Evolutionary conservation across 2,329 filamentous ascomycete genomes (phyloP), one percentile per base, ranked within the genome.

Genomic region (Ceratocystis cubensis): DNA sequence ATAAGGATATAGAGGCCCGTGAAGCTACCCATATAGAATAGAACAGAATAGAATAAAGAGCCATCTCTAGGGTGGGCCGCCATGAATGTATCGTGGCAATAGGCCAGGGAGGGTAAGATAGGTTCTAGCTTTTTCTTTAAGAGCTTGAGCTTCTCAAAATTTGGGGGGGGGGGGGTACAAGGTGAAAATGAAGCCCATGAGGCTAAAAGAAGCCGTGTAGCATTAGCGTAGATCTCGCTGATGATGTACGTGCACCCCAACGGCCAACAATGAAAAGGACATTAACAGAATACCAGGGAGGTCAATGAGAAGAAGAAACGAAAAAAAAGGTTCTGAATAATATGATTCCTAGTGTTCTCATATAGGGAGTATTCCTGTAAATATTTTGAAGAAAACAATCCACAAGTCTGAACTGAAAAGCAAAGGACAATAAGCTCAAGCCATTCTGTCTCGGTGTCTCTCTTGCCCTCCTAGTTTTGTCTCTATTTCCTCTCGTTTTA

Each of bases 211-310:
- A 53, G 48, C 33, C 33, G 33, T n/a, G 46, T n/a, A 33, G 17
- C 28, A 30, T 28, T 59, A 17, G 53, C n/a, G 53, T 59, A 59
- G 53, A 59, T 59, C 53, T 33, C 33, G 53, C 28, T 30, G 25
- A 59, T 59, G 53, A 59, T 30, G 53, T 59, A 59, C 53, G 53
- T 59, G 53, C 53, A 59, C 53, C 28, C 28, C 28, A 59, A 28
- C 10, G 1, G 25, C 10, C 25, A 6, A 22, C 22, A 6, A 28
- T 20, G 15, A 17, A 25, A 61, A 41, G 22, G 45, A 33, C 20
- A 22, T 13, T 44, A 7, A 61, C 22, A 61, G 37, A 25, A 22
- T 25, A 22, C 8, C 20, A 53, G 48, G 59, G 20, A 8, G 33
- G 17, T 15, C 30, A 45, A 17, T 8, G 46, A 20, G 46, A 10